Evolutionary conservation across 345 rosid genomes (phyloP), one percentile per base, ranked within the genome.

Genomic region (Trapa incisa): DNA sequence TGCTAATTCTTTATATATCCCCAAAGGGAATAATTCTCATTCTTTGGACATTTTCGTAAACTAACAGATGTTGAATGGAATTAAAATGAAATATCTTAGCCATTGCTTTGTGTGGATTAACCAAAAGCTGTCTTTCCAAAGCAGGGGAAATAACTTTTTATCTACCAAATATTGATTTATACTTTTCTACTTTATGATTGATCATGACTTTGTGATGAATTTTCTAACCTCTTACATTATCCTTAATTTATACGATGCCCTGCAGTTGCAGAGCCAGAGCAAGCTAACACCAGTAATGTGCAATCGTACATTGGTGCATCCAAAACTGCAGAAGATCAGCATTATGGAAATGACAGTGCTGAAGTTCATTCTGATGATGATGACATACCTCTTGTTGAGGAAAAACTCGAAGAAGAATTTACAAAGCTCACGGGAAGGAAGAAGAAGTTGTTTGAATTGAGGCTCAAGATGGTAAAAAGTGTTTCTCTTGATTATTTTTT

Each of bases 361-460:
- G 87, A 81, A 57, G 83, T 78, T 53, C 75, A 67, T 64, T 75
- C 85, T 12, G 86, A 82, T 52, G 84, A 74, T 67, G 83, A 78
- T 60, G 69, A 79, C 2, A 80, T 75, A 15, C 75, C 64, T 0
- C 73, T 77, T 16, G 78, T 66, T 61, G 82, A 81, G 75, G 91
- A 81, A 69, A 72, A 77, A 64, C 71, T 75, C 50, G 79, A 77
- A 62, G 92, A 47, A 68, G 96, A 91, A 47, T 64, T 80, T 63
- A 74, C 84, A 4, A 78, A 91, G 16, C 97, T 94, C 74, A 86
- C 97, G 0, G 97, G 97, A 56, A 87, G 96, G 77, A 83, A 81
- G 84, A 91, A 83, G 75, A 89, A 79, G 38, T 67, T 89, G 76
- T 87, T 79, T 66, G 97, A 94, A 73, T 72, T 94, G 74, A 87